These are phyloP conservation scores for Piloderma croceum DNA, from an alignment of 768 basidiomycete species.

Conservation along the genomic window DNA sequence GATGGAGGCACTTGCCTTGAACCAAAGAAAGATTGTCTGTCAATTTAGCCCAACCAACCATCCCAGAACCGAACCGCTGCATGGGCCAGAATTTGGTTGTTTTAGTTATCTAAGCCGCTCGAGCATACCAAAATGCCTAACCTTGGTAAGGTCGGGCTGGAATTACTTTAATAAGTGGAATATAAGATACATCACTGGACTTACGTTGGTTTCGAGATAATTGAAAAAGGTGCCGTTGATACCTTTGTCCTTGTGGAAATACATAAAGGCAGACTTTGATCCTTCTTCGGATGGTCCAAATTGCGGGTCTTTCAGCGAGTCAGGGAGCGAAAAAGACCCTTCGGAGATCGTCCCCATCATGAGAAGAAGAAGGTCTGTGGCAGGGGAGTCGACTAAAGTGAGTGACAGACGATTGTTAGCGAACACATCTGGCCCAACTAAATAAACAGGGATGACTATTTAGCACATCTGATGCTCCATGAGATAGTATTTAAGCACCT, in stretches of 20 bases:
- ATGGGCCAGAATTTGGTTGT: not conserved
- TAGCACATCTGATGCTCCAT: not conserved
- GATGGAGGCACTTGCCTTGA: conserved; percentile 18
- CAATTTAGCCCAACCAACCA: conserved; percentile 2
- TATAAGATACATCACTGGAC: conserved; percentile 20
- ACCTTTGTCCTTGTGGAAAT: conserved; percentile 5
- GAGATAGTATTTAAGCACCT: conserved; percentile 18
- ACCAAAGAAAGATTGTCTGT: conserved; percentile 10
- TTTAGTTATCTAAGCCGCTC: too few species aligned
- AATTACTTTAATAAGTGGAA: not conserved
- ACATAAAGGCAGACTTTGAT: conserved; percentile 10
- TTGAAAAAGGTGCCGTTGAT: conserved; percentile 18
- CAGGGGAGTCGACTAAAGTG: conserved; percentile 16
- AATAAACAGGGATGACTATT: conserved; percentile 27
- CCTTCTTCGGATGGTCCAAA: conserved; percentile 12
- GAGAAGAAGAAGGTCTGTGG: conserved; percentile 11
- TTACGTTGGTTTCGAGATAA: conserved; percentile 15
- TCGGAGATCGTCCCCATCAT: conserved; percentile 11
- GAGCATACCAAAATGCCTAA: too few species aligned
- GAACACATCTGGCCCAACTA: conserved; percentile 23
- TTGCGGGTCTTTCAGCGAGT: conserved; percentile 14
- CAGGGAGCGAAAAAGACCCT: conserved; percentile 23
- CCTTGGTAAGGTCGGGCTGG: not conserved
- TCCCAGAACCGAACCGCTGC: not conserved
- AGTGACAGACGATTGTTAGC: conserved; percentile 35